Evolutionary conservation across 148 eudicot genomes (phyloP), one percentile per base, ranked within the genome.

Genomic region (Rhododendron griersonianum): DNA sequence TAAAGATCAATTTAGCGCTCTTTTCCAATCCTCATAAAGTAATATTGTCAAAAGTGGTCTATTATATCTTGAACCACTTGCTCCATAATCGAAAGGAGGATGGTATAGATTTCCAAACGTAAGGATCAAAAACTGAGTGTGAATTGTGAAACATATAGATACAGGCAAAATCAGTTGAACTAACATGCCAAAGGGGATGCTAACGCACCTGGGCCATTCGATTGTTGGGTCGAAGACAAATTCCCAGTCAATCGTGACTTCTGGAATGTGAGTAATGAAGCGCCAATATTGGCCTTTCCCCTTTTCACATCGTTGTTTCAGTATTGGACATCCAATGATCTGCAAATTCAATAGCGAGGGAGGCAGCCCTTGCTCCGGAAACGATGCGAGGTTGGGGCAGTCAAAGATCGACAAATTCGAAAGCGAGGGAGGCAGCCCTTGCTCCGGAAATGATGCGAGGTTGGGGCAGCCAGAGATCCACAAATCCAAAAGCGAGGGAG

Each of bases 401-500:
- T 0, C 0, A 5, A 1, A 0, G 67, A 59, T 59, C 0, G 0
- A 0, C 67, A 59, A 59, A 21, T 6, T 0, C 11, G 7, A 59
- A 21, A 59, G 67, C 25, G 67, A 59, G 11, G 67, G 67, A 59
- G 8, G 61, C 61, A 3, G 61, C 5, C 61, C 61, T 55, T 8
- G 61, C 61, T 55, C 61, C 8, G 61, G 1, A 55, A 55, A 8
- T 0, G n/a, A 57, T 4, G 63, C 11, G n/a, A 57, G 63, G 7
- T 57, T 21, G n/a, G 67, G 2, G 25, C 67, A 61, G 3, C 0
- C 45, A 41, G 0, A 0, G 45, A 41, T 41, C 45, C 6, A 0
- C 45, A 41, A 41, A 41, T 41, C 0, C 45, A 0, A 41, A 41
- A 41, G 45, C 45, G 45, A 41, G 45, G 45, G 45, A 41, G 45